A percentile compares a stretch with the other conserved stretches of the same genome.
Evolutionary conservation across 2,329 filamentous ascomycete genomes (phyloP).

Genomic region (Phaeosphaeriaceae sp.): DNA sequence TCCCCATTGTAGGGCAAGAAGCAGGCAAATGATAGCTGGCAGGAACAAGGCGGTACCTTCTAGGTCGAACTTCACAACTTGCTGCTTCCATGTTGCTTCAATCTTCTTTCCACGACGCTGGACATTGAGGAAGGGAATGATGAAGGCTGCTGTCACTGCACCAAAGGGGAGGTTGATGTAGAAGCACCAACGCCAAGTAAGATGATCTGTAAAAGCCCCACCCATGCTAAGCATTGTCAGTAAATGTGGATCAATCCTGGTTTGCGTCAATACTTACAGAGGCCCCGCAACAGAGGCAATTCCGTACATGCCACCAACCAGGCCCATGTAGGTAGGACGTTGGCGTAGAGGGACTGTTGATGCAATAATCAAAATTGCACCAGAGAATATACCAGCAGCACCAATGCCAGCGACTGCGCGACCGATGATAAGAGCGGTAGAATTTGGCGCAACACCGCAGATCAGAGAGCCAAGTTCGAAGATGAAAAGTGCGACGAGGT

Average conservation of each 20-base stretch:
- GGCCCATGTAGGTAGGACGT: conserved; percentile 57
- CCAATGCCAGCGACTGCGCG: conserved; percentile 59
- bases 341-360: conserved; percentile 53
- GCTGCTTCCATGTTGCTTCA: conserved; percentile 44
- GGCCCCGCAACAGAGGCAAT: conserved; percentile 57
- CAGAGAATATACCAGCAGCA: conserved; percentile 58
- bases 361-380: conserved; percentile 56
- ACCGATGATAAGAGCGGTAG: conserved; percentile 58
- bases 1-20: conserved; percentile 60
- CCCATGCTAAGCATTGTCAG: conserved; percentile 48
- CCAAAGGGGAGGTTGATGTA: conserved; percentile 59
- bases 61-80: conserved; percentile 56
- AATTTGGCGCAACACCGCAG: conserved; percentile 59
- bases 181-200: conserved; percentile 57
- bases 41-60: conserved; percentile 53
- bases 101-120: conserved; percentile 42
- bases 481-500: conserved; percentile 52
- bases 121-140: conserved; percentile 49
- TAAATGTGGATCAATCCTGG: conserved; percentile 12
- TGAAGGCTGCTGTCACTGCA: conserved; percentile 50
- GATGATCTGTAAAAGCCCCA: conserved; percentile 53
- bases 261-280: conserved; percentile 38
- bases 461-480: conserved; percentile 61
- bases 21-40: conserved; percentile 55
- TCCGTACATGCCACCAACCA: conserved; percentile 58